Percentiles rank a stretch among this genome's conserved stretches.
Conservation (phyloP, 331 rosid species). For the Phaseolus coccineus region DNA sequence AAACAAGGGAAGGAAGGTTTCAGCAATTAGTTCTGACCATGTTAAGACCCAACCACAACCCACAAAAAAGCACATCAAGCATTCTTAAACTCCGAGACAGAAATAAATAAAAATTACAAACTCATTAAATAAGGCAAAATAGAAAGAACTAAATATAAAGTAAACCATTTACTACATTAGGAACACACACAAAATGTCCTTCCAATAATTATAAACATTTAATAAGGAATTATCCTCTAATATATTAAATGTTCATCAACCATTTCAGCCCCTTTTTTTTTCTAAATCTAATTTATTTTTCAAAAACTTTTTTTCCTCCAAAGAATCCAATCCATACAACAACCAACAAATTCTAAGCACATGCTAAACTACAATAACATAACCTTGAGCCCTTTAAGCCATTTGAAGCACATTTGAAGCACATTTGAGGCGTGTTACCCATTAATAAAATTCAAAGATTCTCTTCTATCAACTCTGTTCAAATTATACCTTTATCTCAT, state of each 20-base stretch:
- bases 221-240: neutral
- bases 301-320: neutral
- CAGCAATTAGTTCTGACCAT: slow-evolving; percentile 24
- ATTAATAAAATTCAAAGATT: neutral
- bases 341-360: neutral
- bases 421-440: neutral
- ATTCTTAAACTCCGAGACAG: neutral
- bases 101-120: neutral
- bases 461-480: neutral
- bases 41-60: slow-evolving; percentile 15
- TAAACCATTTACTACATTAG: neutral
- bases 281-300: neutral
- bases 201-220: slow-evolving; percentile 4
- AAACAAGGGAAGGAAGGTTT: neutral
- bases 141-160: too few species aligned
- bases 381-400: neutral
- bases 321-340: neutral
- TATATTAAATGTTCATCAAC: neutral
- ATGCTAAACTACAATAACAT: slow-evolving; percentile 31
- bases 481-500: slow-evolving; percentile 47
- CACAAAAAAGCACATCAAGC: neutral
- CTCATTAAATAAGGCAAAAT: too few species aligned
- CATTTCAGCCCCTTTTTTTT: too few species aligned
- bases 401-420: neutral
- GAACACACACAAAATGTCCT: neutral